A percentile compares a stretch with the other conserved stretches of the same genome.
Conservation (phyloP, 768 basidiomycete genomes). For the Paxillus involutus region DNA sequence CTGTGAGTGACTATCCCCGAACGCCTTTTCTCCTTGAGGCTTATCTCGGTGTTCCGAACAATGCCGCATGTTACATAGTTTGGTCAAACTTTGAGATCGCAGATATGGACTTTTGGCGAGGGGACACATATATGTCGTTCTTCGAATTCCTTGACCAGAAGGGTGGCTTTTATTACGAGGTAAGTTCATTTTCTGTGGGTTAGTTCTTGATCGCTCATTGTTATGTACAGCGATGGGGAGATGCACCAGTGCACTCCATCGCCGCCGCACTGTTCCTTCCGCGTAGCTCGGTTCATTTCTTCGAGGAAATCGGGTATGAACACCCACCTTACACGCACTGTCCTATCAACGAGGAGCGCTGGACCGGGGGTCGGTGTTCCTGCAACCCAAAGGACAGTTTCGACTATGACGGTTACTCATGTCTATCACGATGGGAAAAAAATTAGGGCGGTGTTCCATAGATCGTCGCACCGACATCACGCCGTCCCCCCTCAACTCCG, state of each 20-base stretch:
- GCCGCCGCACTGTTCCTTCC: constrained; percentile 87
- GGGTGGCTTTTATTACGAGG: constrained; percentile 93
- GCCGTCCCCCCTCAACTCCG: neutral
- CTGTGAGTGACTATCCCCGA: constrained; percentile 38
- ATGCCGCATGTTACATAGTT: constrained; percentile 41
- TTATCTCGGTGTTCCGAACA: neutral
- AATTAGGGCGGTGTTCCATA: neutral
- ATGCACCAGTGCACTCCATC: constrained; percentile 89
- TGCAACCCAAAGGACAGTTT: constrained; percentile 22
- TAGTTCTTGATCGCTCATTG: neutral
- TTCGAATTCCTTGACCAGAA: constrained; percentile 78
- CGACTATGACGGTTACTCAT: constrained; percentile 30
- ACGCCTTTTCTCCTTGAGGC: neutral
- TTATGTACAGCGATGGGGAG: constrained; percentile 77
- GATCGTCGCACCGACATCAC: neutral
- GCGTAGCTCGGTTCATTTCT: constrained; percentile 92
- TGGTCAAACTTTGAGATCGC: constrained; percentile 97
- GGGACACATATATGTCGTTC: constrained; percentile 79
- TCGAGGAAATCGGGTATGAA: constrained; percentile 74
- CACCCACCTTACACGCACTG: constrained; percentile 30
- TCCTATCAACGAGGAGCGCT: constrained; percentile 16
- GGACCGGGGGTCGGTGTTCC: constrained; percentile 23
- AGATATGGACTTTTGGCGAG: constrained; percentile 81
- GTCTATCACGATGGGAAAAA: constrained; percentile 24
- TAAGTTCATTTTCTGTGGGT: constrained; percentile 10